Evolutionary conservation across 192 early-diverging fungal species (phyloP), one percentile per base, ranked within the genome.

Genomic region (Backusella mclennaniae): DNA sequence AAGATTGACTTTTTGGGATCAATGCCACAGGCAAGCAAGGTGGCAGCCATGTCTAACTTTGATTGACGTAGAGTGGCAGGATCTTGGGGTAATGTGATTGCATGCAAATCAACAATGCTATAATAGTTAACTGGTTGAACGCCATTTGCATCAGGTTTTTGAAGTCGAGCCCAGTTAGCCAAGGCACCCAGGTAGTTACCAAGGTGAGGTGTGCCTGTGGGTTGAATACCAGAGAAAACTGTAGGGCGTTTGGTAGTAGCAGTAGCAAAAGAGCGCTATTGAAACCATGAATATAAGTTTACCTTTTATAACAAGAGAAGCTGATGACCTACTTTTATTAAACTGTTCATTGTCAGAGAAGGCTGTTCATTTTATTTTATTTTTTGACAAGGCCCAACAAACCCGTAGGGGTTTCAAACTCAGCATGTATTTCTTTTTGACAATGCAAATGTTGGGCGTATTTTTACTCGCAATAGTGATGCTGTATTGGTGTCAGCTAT

Each of bases 101-200:
- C 96, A 75, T 98, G 97, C 14, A 98, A 83, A 78, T 98, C 96
- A 9, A 95, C 97, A 73, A 97, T 90, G 29, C 89, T 89, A 84
- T 93, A 96, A 38, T 92, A 84, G 11, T 90, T 83, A 35, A 86
- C 77, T 38, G 79, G 77, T 3, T 31, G 29, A 11, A 29, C 46
- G 3, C 36, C 35, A 15, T 67, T 79, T 5, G 56, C 35, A 11
- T 80, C 56, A 6, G 73, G 75, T 2, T 76, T 56, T 77, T 97
- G 96, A 52, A 98, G 84, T 0, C 73, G 66, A 2, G 93, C 93
- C 97, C 96, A 98, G 85, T 95, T 95, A 1, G 81, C 83, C 23
- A 98, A 84, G 19, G 96, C 94, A 0, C 97, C 97, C 69, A 97
- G 89, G 78, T 97, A 98, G 82, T 98, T 98, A 69, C 97, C 97